A percentile compares a stretch with the other conserved stretches of the same genome.
phyloP scores from a whole-genome alignment of 1,139 yeast genomes.

The Yarrowia galli region DNA sequence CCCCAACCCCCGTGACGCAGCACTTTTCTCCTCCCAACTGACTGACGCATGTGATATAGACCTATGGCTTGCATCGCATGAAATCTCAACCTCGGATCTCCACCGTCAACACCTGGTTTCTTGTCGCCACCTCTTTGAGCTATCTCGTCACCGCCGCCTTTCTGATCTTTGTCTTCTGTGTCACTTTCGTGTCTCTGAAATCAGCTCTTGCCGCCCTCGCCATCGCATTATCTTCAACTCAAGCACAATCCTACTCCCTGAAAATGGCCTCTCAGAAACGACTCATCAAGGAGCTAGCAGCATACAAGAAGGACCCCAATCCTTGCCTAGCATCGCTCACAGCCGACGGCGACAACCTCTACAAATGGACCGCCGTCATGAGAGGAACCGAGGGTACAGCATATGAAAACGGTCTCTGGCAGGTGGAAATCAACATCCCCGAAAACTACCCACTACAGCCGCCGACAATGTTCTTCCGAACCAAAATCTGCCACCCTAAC shows the following conservation, averaged over 20 bases:
- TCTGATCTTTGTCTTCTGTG: constrained; percentile 7
- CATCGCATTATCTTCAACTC: background rate
- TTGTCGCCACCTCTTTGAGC: constrained; percentile 5
- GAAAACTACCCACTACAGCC: constrained; percentile 71
- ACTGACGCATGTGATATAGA: constrained; percentile 30
- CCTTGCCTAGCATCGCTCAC: constrained; percentile 52
- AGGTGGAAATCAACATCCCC: constrained; percentile 60
- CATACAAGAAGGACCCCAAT: constrained; percentile 52
- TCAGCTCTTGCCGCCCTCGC: constrained; percentile 18
- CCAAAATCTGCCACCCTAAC: constrained; percentile 77
- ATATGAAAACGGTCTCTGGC: constrained; percentile 64
- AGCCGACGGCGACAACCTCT: constrained; percentile 62
- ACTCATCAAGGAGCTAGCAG: constrained; percentile 57
- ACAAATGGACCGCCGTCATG: constrained; percentile 66
- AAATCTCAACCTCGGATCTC: constrained; percentile 35
- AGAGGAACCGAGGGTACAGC: constrained; percentile 59
- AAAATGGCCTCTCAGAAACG: constrained; percentile 51
- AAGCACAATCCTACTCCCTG: constrained; percentile 6
- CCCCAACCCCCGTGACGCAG: constrained; percentile 13
- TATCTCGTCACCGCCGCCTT: constrained; percentile 21
- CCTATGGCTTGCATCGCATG: constrained; percentile 36
- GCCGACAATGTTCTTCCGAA: constrained; percentile 64
- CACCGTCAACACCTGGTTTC: constrained; percentile 22
- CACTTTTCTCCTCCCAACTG: constrained; percentile 20
- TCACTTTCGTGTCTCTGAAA: constrained; percentile 18